Percentiles rank a stretch among this genome's conserved stretches.
These are phyloP conservation scores for Isatis lusitanica DNA, from an alignment of 441 rosid genomes.

Conservation along the genomic window DNA sequence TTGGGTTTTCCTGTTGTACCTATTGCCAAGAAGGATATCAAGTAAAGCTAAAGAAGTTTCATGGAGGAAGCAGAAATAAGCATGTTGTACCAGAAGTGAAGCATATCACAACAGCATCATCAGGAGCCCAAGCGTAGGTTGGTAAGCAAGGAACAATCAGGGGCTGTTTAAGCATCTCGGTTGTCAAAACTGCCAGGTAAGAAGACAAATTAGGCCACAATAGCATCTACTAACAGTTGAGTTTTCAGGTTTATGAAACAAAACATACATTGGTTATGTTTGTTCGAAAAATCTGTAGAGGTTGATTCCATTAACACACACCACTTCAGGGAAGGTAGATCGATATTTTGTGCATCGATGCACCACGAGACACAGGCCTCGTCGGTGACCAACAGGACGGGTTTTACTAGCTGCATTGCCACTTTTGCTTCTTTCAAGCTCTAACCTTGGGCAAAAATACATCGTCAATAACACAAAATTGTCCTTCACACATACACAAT, in stretches of 20 bases:
- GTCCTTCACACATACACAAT: not conserved
- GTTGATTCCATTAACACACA: constrained; percentile 48
- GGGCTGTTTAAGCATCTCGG: constrained; percentile 44
- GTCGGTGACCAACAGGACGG: constrained; percentile 68
- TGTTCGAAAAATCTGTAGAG: constrained; percentile 23
- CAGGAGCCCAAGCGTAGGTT: constrained; percentile 59
- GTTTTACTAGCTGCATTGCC: constrained; percentile 54
- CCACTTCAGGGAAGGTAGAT: constrained; percentile 64
- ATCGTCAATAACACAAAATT: constrained; percentile 1
- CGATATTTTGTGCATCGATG: constrained; percentile 31
- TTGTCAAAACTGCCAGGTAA: constrained; percentile 45
- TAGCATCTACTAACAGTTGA: not conserved
- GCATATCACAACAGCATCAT: constrained; percentile 74
- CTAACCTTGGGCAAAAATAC: constrained; percentile 30
- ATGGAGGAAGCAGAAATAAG: not conserved
- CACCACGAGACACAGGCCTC: constrained; percentile 57
- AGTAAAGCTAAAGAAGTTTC: not conserved
- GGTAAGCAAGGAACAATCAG: constrained; percentile 19
- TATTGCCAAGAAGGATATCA: constrained; percentile 27
- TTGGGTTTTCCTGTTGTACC: constrained; percentile 95
- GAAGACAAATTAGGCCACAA: constrained; percentile 19
- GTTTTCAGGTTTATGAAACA: not conserved
- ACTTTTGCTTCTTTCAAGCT: constrained; percentile 63
- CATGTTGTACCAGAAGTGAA: constrained; percentile 71
- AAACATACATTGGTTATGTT: constrained; percentile 38